Evolutionary conservation across 345 rosid species (phyloP), one percentile per base, ranked within the genome.

Genomic region (Lepidium aucheri): DNA sequence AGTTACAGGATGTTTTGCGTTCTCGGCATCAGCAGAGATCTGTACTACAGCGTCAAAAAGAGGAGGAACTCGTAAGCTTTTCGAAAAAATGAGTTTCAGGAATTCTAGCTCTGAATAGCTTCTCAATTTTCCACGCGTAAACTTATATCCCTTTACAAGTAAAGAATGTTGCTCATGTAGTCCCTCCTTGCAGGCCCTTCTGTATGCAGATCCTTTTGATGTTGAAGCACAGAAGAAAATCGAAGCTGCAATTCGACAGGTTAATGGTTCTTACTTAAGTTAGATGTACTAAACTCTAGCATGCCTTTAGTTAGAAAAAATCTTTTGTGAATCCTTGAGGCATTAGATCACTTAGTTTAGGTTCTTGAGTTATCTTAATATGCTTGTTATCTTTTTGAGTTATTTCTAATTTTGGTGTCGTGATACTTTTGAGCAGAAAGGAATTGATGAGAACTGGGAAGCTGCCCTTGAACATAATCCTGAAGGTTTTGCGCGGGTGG

Each of bases 371-470:
- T 53, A 24, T 54, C 43, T 17, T 46, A 36, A 18, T 47, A 36
- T 2, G 34, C 36, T 4, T 39, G 59, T 38, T 45, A 54, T 16
- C 33, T 20, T 38, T 45, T 1, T 3, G 7, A 38, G 30, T 26
- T 39, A 30, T 45, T 15, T 70, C 58, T 16, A 33, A 55, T 7
- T 28, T 12, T 33, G 60, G n/a, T 73, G 30, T 47, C 42, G 49
- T 74, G 44, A 63, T 63, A 47, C 14, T 32, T 35, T 16, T 67
- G 42, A 73, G 70, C 90, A 94, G 99, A 90, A 88, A 86, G 99
- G 99, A 67, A 94, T 94, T 68, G 99, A 94, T 81, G 99, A 94
- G 79, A 94, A 94, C 59, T 86, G 97, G 99, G 99, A 83, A 77
- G 99, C 99, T 76, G 97, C 97, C 59, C 79, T 94, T 78, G 97